Conservation (phyloP, 108 stramenopile genomes). For the Nannochloropsis gaditana region DNA sequence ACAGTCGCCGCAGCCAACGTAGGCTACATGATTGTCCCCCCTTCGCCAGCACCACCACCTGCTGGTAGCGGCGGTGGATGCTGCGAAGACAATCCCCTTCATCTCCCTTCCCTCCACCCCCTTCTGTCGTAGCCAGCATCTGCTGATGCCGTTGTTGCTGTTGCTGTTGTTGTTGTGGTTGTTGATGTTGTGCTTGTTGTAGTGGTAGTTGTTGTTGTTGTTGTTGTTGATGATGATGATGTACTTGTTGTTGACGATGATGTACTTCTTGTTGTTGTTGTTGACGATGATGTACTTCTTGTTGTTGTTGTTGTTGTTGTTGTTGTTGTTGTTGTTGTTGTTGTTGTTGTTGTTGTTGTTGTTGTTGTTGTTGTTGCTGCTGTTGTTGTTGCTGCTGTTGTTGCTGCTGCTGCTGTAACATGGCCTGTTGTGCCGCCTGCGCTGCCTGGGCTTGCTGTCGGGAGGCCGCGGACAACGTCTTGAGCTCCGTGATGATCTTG, state of each 20-base stretch:
- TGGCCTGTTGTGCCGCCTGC: background rate
- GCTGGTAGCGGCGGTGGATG: background rate
- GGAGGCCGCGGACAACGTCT: slow-evolving; percentile 81
- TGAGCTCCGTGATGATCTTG: slow-evolving; percentile 90
- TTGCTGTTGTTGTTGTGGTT: background rate
- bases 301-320: too few species aligned
- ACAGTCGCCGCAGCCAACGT: too few species aligned
- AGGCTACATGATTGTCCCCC: background rate
- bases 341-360: too few species aligned
- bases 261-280: too few species aligned
- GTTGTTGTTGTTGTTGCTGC: too few species aligned
- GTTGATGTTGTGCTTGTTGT: background rate
- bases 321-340: too few species aligned
- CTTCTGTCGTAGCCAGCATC: background rate
- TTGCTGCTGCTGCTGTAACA: background rate
- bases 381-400: background rate
- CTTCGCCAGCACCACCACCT: background rate
- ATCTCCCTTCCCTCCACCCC: background rate
- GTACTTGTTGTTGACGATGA: too few species aligned
- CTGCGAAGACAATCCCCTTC: background rate
- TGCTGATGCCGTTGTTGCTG: background rate
- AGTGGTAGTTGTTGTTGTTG: too few species aligned
- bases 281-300: too few species aligned
- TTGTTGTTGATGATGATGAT: too few species aligned
- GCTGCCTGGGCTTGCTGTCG: slow-evolving; percentile 23